Percentiles rank a stretch among this genome's conserved stretches.
Conservation (phyloP, 2,329 filamentous ascomycete genomes). For the Ceratocystis albifundus region DNA sequence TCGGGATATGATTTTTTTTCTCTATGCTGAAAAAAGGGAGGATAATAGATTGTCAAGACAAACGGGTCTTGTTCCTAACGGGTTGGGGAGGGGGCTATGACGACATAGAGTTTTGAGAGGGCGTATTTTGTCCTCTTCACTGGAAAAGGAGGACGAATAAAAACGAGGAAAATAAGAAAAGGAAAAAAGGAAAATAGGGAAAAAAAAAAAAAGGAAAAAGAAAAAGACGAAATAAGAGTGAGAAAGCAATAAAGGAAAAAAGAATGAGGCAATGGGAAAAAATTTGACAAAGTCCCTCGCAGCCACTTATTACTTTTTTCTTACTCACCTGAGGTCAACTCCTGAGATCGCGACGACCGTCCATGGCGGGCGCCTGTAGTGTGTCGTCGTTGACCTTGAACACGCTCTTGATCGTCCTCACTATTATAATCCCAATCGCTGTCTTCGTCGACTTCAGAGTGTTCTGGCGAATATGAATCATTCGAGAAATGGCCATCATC, state of each 20-base stretch:
- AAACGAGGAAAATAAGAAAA: background rate
- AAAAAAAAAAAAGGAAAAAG: background rate
- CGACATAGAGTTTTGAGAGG: background rate
- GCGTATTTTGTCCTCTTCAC: background rate
- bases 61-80: background rate
- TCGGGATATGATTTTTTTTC: background rate
- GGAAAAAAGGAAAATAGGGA: too few species aligned
- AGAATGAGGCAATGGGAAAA: background rate
- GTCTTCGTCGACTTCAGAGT: background rate
- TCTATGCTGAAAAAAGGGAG: background rate
- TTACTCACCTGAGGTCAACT: slow-evolving; percentile 4
- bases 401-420: background rate
- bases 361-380: slow-evolving; percentile 3
- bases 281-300: background rate
- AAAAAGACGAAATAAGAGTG: background rate
- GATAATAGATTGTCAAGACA: background rate
- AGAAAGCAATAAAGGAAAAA: background rate
- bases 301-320: background rate
- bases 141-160: background rate
- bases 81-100: background rate
- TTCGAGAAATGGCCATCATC: slow-evolving; percentile 10
- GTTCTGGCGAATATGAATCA: slow-evolving; percentile 7
- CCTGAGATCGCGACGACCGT: slow-evolving; percentile 1
- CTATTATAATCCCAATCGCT: slow-evolving; percentile 2
- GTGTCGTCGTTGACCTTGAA: slow-evolving; percentile 4